phyloP scores from a whole-genome alignment of 495 filamentous ascomycete genomes.

The Penicillium cosmopolitanum region DNA sequence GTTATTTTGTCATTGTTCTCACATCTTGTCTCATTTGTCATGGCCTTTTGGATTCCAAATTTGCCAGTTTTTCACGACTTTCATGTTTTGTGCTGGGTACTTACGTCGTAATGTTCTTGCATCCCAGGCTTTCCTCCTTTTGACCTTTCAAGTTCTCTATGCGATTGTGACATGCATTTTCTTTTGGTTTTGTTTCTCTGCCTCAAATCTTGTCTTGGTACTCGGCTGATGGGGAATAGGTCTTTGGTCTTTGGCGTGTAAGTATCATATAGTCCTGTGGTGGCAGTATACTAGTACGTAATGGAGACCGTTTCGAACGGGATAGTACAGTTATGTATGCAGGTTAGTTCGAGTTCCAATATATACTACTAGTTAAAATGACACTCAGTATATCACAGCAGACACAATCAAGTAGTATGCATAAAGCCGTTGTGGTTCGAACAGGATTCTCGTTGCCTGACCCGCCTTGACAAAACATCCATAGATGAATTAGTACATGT shows the following conservation, averaged over 20 bases:
- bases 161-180: neutral
- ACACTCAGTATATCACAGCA: too few species aligned
- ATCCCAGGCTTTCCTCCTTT: neutral
- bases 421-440: too few species aligned
- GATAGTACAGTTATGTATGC: neutral
- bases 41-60: neutral
- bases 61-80: neutral
- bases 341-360: neutral
- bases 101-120: slow-evolving; percentile 10
- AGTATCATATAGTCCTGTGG: slow-evolving; percentile 1
- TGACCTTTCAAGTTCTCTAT: neutral
- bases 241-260: neutral
- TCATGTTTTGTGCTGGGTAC: neutral
- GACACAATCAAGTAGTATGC: too few species aligned
- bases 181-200: neutral
- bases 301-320: neutral
- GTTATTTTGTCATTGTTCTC: neutral
- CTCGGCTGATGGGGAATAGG: slow-evolving; percentile 1
- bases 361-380: neutral
- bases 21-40: neutral
- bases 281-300: neutral
- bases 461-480: too few species aligned
- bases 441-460: too few species aligned
- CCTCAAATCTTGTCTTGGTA: neutral
- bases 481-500: too few species aligned